Base-by-base conservation (phyloP, 768 basidiomycete genomes). In the Trichaptum fuscoviolaceum region DNA sequence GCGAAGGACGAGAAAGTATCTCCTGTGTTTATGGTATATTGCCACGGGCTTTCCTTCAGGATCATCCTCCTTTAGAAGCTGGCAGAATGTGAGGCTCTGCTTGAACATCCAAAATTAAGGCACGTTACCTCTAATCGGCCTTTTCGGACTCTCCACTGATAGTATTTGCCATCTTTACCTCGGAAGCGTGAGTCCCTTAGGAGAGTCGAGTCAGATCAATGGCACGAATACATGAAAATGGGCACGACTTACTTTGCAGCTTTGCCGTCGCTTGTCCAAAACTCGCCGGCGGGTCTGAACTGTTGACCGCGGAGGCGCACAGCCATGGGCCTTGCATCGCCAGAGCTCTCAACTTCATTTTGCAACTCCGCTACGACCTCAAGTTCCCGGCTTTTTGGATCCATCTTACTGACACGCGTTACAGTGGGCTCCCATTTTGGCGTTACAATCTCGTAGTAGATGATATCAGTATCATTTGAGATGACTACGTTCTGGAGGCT, bases 381-480 rank as follows among this genome's bases (percentile, higher is more conserved):
- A 66, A 77, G 79, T 68, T 64, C 68, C 34, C 71, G 68, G 26
- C 71, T 75, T 57, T 71, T 72, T 5, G 71, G 62, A 69, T 80
- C 74, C 25, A 79, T 73, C 62, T 75, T 71, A 57, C 70, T 70
- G 57, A 81, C 69, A 63, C 72, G 76, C 68, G 81, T 82, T 69
- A 69, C 52, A 58, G 73, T 67, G 7, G 73, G 70, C 63, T 76
- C 77, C 79, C 79, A 78, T 57, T 74, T 71, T 20, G 77, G 79
- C 35, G 79, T 81, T 42, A 75, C 72, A 65, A 81, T 69, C 65
- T 81, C 81, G 66, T 77, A 82, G 74, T 77, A 79, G 64, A 78
- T 71, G 67, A 70, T 71, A 68, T 81, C 80, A 65, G 71, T 74
- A 35, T 67, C 71, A 65, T 77, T 80, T 52, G 80, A 74, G 63